Conservation (phyloP, 2,329 filamentous ascomycete species). For the Colletotrichum sidae region DNA sequence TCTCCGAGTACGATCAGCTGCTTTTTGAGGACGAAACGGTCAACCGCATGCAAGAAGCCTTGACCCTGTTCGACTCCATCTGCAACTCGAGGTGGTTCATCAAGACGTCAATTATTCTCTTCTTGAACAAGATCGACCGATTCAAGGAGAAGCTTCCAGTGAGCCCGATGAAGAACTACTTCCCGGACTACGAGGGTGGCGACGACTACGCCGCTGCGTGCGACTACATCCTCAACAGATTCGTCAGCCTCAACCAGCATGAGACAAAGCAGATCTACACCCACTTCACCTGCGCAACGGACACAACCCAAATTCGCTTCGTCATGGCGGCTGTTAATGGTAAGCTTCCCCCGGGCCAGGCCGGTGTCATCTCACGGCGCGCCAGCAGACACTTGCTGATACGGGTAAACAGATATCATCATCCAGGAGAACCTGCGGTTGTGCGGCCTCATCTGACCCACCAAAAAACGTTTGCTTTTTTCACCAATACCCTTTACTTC, state of each 20-base stretch:
- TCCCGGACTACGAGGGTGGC: conserved; percentile 92
- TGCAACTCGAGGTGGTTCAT: conserved; percentile 93
- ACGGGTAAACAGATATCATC: conserved; percentile 82
- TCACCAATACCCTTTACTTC: conserved; percentile 57
- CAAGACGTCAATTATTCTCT: conserved; percentile 88
- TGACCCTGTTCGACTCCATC: conserved; percentile 88
- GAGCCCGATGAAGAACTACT: conserved; percentile 89
- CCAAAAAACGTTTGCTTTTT: conserved; percentile 46
- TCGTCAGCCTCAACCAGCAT: conserved; percentile 98
- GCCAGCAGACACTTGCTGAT: conserved; percentile 23
- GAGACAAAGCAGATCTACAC: conserved; percentile 99
- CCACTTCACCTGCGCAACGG: conserved; percentile 98
- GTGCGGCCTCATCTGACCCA: conserved; percentile 90
- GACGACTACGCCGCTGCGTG: conserved; percentile 96
- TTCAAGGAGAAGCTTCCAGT: conserved; percentile 88
- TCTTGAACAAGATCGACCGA: conserved; percentile 90
- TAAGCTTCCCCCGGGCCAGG: conserved; percentile 57
- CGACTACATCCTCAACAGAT: conserved; percentile 98
- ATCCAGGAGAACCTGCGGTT: conserved; percentile 99
- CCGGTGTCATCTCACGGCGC: conserved; percentile 1
- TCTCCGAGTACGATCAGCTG: conserved; percentile 96
- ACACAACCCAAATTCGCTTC: conserved; percentile 98
- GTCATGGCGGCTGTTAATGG: conserved; percentile 99
- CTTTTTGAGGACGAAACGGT: conserved; percentile 97
- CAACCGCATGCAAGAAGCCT: conserved; percentile 92